Conservation (phyloP, 179 eudicot species). For the Camellia oleifera region DNA sequence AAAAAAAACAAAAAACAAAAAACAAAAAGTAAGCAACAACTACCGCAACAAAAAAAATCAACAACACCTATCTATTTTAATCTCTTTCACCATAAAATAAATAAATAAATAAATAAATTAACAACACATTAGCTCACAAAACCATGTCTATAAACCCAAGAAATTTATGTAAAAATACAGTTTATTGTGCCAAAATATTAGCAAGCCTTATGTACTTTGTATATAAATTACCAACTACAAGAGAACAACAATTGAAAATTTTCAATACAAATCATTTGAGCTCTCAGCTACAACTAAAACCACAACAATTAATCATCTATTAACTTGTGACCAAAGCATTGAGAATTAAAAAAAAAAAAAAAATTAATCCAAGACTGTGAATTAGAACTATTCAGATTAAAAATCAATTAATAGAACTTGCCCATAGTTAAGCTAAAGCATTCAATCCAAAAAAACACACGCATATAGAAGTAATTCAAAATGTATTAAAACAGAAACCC, state of each 20-base stretch:
- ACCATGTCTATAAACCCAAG: neutral
- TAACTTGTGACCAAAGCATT: neutral
- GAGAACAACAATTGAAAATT: neutral
- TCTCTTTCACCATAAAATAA: no score
- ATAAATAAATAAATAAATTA: neutral
- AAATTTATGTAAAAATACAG: neutral
- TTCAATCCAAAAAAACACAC: neutral
- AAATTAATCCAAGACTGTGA: neutral
- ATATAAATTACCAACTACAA: neutral
- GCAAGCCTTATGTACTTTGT: neutral
- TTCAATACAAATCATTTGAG: neutral
- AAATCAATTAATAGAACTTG: neutral
- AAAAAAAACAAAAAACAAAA: no score
- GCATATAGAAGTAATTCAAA: neutral
- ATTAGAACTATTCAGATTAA: neutral
- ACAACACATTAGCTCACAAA: neutral
- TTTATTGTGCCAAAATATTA: neutral
- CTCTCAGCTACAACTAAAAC: neutral
- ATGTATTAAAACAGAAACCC: conserved; percentile 1
- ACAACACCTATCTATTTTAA: no score
- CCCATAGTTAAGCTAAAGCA: neutral
- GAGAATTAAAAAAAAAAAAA: neutral
- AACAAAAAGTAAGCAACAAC: no score
- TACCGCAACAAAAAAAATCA: no score
- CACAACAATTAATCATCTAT: neutral